Percentiles rank a stretch among this genome's conserved stretches.
phyloP scores from a whole-genome alignment of 495 filamentous ascomycete species.

The Glonium stellatum region DNA sequence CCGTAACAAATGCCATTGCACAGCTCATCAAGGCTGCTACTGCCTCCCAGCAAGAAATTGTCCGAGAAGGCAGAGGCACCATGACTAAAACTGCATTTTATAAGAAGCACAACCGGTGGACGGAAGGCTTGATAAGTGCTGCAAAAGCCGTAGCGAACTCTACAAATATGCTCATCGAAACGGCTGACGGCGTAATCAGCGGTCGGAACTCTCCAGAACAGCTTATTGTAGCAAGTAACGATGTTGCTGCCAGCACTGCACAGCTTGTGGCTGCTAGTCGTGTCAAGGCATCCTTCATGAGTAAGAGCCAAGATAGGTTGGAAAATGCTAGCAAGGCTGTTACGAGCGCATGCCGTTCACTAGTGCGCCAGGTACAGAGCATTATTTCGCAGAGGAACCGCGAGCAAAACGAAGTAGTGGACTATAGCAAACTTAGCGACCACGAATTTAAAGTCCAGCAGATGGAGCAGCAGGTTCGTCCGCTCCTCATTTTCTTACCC shows the following conservation, averaged over 20 bases:
- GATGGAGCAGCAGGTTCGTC: slow-evolving; percentile 97
- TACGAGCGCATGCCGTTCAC: slow-evolving; percentile 72
- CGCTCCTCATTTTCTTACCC: not conserved
- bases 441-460: slow-evolving; percentile 98
- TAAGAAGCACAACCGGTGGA: slow-evolving; percentile 99
- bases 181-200: slow-evolving; percentile 89
- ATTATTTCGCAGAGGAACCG: slow-evolving; percentile 82
- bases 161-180: slow-evolving; percentile 95
- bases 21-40: slow-evolving; percentile 96
- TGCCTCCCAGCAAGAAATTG: slow-evolving; percentile 90
- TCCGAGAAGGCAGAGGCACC: slow-evolving; percentile 84
- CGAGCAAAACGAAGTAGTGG: slow-evolving; percentile 73
- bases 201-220: slow-evolving; percentile 90
- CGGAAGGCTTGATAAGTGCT: slow-evolving; percentile 91
- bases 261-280: slow-evolving; percentile 92
- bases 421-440: slow-evolving; percentile 77
- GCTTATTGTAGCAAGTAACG: slow-evolving; percentile 93
- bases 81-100: slow-evolving; percentile 93
- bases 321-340: slow-evolving; percentile 92
- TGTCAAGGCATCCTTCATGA: slow-evolving; percentile 97
- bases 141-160: slow-evolving; percentile 89
- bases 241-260: slow-evolving; percentile 90
- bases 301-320: slow-evolving; percentile 84
- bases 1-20: slow-evolving; percentile 92
- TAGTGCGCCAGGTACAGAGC: slow-evolving; percentile 87